phyloP scores from a whole-genome alignment of 2,329 filamentous ascomycete species.

The Cercospora berteroae region DNA sequence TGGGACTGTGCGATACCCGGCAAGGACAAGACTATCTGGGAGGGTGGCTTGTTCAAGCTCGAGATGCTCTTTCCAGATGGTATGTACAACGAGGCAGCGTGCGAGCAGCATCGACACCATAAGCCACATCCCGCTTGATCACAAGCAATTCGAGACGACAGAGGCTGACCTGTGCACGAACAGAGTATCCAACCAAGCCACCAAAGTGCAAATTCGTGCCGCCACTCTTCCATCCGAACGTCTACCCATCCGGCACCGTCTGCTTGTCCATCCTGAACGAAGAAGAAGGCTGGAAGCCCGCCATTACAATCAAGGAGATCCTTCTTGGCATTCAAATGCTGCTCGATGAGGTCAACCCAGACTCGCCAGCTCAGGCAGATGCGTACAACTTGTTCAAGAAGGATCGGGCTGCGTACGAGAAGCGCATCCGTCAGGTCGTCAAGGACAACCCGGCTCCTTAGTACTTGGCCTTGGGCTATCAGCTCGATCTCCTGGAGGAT shows the following conservation, averaged over 20 bases:
- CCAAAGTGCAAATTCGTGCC: conserved; percentile 98
- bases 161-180: conserved; percentile 17
- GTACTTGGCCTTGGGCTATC: not conserved
- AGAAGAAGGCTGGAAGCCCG: conserved; percentile 97
- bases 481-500: not conserved
- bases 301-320: conserved; percentile 98
- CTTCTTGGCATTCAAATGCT: conserved; percentile 93
- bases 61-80: conserved; percentile 91
- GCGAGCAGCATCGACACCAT: not conserved
- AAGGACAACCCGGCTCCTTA: conserved; percentile 77
- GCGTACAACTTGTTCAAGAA: conserved; percentile 97
- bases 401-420: conserved; percentile 82
- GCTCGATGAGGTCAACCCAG: conserved; percentile 92
- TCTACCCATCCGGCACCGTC: conserved; percentile 96
- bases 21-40: conserved; percentile 96
- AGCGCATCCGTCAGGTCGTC: conserved; percentile 80
- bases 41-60: conserved; percentile 94
- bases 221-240: conserved; percentile 95
- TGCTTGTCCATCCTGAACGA: conserved; percentile 97
- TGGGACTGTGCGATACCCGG: conserved; percentile 98
- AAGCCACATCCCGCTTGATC: too few relatives aligned
- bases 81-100: conserved; percentile 37
- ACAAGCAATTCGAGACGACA: not conserved
- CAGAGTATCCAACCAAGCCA: conserved; percentile 97
- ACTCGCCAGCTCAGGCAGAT: conserved; percentile 93